Conservation (phyloP, 2,329 filamentous ascomycete genomes). For the Botrytis porri region DNA sequence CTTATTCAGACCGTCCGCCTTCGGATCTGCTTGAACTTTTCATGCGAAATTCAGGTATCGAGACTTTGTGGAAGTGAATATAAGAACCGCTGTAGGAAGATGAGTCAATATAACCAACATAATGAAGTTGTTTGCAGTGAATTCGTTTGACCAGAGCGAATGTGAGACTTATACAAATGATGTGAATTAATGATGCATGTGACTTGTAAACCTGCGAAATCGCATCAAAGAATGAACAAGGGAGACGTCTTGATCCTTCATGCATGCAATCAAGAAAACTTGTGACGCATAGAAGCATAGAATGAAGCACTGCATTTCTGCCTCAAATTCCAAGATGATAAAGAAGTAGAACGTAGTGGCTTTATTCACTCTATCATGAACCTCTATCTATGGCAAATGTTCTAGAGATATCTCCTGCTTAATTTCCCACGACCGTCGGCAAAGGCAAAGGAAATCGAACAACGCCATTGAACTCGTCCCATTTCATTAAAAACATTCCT, state of each 20-base stretch:
- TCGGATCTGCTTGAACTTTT: neutral
- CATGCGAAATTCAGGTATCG: neutral
- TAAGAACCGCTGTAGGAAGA: accelerated
- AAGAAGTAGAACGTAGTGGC: neutral
- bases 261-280: neutral
- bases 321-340: neutral
- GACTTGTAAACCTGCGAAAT: neutral
- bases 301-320: neutral
- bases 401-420: neutral
- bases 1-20: neutral
- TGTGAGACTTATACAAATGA: neutral
- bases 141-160: neutral
- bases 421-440: neutral
- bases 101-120: neutral
- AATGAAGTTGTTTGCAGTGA: neutral
- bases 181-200: neutral
- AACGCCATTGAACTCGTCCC: neutral
- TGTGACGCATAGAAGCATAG: neutral
- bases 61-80: neutral
- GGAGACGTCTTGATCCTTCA: neutral
- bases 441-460: neutral
- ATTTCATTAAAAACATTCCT: neutral
- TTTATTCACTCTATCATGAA: neutral
- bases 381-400: neutral
- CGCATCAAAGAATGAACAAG: neutral